Conservation (phyloP, 176 grass and related monocot genomes). For the Aegilops speltoides region DNA sequence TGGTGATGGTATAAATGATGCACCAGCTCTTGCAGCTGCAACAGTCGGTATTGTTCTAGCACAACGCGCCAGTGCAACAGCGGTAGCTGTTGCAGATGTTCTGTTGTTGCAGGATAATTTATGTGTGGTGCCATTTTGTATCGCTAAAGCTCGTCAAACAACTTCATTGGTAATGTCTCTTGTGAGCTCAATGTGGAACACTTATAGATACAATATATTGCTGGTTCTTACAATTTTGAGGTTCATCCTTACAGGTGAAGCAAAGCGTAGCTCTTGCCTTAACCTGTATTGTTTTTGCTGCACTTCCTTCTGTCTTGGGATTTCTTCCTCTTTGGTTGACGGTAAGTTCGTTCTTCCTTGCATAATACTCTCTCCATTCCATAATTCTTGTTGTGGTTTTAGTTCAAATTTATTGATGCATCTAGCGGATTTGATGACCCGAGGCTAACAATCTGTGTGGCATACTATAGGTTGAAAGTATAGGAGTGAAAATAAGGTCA, state of each 20-base stretch:
- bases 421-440: not conserved
- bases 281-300: constrained; percentile 85
- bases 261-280: constrained; percentile 98
- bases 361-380: not conserved
- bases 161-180: constrained; percentile 66
- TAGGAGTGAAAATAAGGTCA: not conserved
- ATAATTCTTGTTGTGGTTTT: no score
- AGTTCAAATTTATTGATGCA: not conserved
- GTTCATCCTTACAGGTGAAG: constrained; percentile 81
- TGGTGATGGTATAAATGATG: constrained; percentile 99
- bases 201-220: constrained; percentile 22
- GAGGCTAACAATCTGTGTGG: not conserved
- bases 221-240: constrained; percentile 21
- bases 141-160: constrained; percentile 94
- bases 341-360: constrained; percentile 42
- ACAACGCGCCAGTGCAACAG: constrained; percentile 89
- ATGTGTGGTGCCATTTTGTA: constrained; percentile 78
- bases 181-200: not conserved
- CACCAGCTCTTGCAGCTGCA: constrained; percentile 90
- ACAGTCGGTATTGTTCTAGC: constrained; percentile 95
- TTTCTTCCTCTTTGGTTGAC: constrained; percentile 99
- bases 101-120: constrained; percentile 91
- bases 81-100: constrained; percentile 89
- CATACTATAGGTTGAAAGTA: not conserved
- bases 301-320: constrained; percentile 93